A percentile compares a stretch with the other conserved stretches of the same genome.
These are phyloP conservation scores for Wallacemonas sp. DNA, from an alignment of 208 protist genomes.

Conservation along the genomic window DNA sequence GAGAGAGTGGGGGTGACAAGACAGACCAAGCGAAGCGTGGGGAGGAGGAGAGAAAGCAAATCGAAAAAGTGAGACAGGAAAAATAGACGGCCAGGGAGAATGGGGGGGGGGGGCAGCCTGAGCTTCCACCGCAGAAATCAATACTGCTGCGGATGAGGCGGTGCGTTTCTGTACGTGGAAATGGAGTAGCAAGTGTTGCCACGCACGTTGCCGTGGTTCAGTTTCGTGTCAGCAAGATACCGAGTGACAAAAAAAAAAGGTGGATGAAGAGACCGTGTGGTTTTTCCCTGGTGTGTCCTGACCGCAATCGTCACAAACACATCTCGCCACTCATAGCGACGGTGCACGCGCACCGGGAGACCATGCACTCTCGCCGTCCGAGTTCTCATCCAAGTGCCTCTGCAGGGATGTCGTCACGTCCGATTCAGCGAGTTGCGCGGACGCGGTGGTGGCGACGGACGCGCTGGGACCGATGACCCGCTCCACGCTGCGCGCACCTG, in stretches of 20 bases:
- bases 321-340: too few species aligned
- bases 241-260: background rate
- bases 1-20: background rate
- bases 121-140: too few species aligned
- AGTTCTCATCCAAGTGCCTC: background rate
- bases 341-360: background rate
- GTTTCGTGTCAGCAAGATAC: too few species aligned
- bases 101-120: too few species aligned
- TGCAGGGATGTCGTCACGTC: slow-evolving; percentile 1
- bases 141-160: too few species aligned
- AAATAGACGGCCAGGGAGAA: background rate
- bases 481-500: background rate
- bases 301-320: too few species aligned
- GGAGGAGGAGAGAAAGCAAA: background rate
- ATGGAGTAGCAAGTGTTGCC: too few species aligned
- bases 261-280: background rate
- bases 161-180: too few species aligned
- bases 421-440: slow-evolving; percentile 2
- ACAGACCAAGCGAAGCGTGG: background rate
- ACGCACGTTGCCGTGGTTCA: too few species aligned
- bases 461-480: background rate
- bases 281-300: too few species aligned
- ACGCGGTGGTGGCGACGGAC: background rate
- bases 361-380: background rate
- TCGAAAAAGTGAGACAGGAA: background rate